Evolutionary conservation across 169 alveolate genomes (phyloP).

Genomic region (Toxoplasma gondii): DNA sequence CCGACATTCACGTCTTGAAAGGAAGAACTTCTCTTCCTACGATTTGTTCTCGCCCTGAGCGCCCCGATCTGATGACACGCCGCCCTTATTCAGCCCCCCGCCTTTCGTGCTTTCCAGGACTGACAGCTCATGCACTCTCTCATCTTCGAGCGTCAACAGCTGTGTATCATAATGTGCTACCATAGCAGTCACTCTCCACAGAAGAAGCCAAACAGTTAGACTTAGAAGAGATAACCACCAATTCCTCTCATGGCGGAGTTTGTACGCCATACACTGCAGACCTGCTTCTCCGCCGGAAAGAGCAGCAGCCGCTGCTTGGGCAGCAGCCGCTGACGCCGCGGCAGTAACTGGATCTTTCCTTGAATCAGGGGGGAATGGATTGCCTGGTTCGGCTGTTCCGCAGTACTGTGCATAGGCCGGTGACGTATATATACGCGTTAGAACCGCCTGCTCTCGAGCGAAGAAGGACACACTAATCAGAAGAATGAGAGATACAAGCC

Average conservation of each 20-base stretch:
- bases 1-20: too few species aligned
- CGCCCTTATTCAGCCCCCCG: neutral
- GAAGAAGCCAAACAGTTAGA: conserved; percentile 18
- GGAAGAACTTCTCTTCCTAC: neutral
- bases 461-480: neutral
- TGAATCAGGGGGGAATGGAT: neutral
- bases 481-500: conserved; percentile 34
- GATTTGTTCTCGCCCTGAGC: neutral
- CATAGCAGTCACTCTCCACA: conserved; percentile 33
- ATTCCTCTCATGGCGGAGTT: conserved; percentile 37
- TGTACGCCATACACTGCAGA: conserved; percentile 41
- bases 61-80: neutral
- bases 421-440: conserved; percentile 2
- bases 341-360: conserved; percentile 7
- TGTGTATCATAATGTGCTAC: neutral
- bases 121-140: neutral
- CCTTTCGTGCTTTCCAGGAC: neutral
- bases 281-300: conserved; percentile 33
- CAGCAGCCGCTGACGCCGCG: conserved; percentile 38
- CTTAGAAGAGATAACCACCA: conserved; percentile 37
- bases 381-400: neutral
- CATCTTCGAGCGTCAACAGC: neutral
- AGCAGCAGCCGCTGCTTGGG: conserved; percentile 44
- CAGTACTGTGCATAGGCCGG: conserved; percentile 5
- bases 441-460: conserved; percentile 42